A percentile compares a stretch with the other conserved stretches of the same genome.
These are phyloP conservation scores for Phymatotrichopsis omnivora DNA, from an alignment of 2,329 filamentous ascomycete genomes.

Conservation along the genomic window DNA sequence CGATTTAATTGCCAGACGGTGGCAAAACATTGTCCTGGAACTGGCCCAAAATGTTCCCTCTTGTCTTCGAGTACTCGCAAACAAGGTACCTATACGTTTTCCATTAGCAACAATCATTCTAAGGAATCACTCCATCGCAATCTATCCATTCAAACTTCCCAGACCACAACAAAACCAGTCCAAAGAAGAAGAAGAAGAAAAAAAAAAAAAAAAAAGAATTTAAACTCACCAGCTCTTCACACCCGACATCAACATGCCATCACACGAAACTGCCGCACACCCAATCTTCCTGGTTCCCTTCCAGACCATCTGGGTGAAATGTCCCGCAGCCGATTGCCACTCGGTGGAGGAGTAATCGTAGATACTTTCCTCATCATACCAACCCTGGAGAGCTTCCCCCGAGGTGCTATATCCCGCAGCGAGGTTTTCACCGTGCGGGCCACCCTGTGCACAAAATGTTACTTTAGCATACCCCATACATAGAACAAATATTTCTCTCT, in stretches of 20 bases:
- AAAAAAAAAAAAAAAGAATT: background rate
- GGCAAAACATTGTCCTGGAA: slow-evolving; percentile 16
- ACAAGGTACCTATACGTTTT: background rate
- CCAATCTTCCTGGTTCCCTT: slow-evolving; percentile 50
- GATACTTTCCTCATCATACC: slow-evolving; percentile 74
- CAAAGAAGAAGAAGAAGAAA: background rate
- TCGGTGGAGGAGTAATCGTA: slow-evolving; percentile 40
- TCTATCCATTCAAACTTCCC: too few relatives aligned
- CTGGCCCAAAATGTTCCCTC: slow-evolving; percentile 21
- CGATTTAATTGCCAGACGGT: too few relatives aligned
- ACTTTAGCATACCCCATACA: too few relatives aligned
- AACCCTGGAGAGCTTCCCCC: slow-evolving; percentile 64
- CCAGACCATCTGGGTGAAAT: slow-evolving; percentile 70
- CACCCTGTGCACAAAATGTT: too few relatives aligned
- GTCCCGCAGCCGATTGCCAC: slow-evolving; percentile 41
- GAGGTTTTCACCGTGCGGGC: slow-evolving; percentile 84
- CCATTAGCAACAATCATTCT: too few relatives aligned
- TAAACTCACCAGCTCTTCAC: slow-evolving; percentile 18
- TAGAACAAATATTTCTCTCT: too few relatives aligned
- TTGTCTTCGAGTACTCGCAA: background rate
- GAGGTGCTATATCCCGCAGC: slow-evolving; percentile 55
- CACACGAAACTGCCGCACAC: slow-evolving; percentile 41
- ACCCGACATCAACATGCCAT: slow-evolving; percentile 11
- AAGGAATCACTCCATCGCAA: too few relatives aligned
- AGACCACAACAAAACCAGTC: slow-evolving; percentile 6